These are phyloP conservation scores for Thielaviopsis cerberus DNA, from an alignment of 2,329 filamentous ascomycete genomes.

Conservation along the genomic window DNA sequence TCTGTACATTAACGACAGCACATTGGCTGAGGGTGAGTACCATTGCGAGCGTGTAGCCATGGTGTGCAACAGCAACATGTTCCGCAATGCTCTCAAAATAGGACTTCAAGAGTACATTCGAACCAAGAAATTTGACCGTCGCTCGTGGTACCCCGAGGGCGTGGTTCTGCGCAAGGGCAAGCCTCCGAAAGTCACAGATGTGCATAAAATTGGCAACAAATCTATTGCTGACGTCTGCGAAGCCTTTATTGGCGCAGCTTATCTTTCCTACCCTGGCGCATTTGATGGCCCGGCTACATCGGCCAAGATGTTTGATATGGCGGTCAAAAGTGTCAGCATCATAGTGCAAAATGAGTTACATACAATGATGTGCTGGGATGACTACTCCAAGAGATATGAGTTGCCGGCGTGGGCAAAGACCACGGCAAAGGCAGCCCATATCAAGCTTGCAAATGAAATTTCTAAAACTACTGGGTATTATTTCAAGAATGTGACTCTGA, in stretches of 20 bases:
- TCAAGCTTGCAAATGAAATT: slow-evolving; percentile 48
- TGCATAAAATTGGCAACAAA: slow-evolving; percentile 65
- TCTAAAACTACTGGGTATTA: slow-evolving; percentile 35
- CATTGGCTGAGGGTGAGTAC: slow-evolving; percentile 62
- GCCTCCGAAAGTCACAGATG: slow-evolving; percentile 24
- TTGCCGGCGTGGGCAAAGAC: slow-evolving; percentile 53
- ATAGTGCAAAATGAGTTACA: slow-evolving; percentile 56
- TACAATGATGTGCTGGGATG: slow-evolving; percentile 45
- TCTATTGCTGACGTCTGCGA: slow-evolving; percentile 88
- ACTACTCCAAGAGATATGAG: slow-evolving; percentile 54
- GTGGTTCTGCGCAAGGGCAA: slow-evolving; percentile 60
- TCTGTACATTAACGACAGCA: slow-evolving; percentile 57
- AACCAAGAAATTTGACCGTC: slow-evolving; percentile 61
- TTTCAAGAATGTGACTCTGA: slow-evolving; percentile 58
- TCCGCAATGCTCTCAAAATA: slow-evolving; percentile 51
- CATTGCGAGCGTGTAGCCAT: slow-evolving; percentile 83
- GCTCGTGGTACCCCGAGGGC: slow-evolving; percentile 75
- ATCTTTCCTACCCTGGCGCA: slow-evolving; percentile 29
- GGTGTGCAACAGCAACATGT: slow-evolving; percentile 80
- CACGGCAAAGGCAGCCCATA: slow-evolving; percentile 44
- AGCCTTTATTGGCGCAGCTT: slow-evolving; percentile 76
- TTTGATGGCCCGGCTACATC: slow-evolving; percentile 21
- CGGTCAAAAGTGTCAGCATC: slow-evolving; percentile 44
- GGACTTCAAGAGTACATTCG: slow-evolving; percentile 59
- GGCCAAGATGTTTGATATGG: slow-evolving; percentile 30